Evolutionary conservation across 805 yeast species (phyloP), one percentile per base, ranked within the genome.

Genomic region (Komagataella populi): DNA sequence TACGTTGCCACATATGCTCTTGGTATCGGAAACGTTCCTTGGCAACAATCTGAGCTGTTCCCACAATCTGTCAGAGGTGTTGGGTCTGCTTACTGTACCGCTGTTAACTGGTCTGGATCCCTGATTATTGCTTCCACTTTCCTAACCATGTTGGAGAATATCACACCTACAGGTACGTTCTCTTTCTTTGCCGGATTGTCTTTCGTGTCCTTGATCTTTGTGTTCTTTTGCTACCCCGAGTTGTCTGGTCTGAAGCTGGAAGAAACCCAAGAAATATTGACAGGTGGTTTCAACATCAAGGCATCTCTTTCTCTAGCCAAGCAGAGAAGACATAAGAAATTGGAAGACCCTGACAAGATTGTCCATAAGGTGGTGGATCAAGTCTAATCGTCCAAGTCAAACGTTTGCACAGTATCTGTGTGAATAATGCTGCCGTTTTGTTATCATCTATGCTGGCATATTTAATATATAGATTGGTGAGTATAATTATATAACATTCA

Each of bases 21-120:
- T 57, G 98, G 98, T 58, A 87, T 90, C 58, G 99, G 99, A 69
- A 90, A 91, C 66, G 93, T 88, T 51, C 97, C 98, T 52, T 91
- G 99, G 99, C 96, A 91, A 64, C 97, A 93, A 63, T 84, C 91
- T 52, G 99, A 91, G 68, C 71, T 91, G 62, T 89, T 93, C 70
- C 93, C 97, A 43, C 96, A 90, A 73, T 78, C 81, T 55, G 96
- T 91, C 39, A 81, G 99, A 65, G 95, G 96, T 53, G 75, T 88
- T 48, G 98, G 98, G 54, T 82, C 89, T 7, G 87, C 96, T 53
- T 83, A 80, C 60, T 89, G 96, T 1, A 87, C 97, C 10, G 91
- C 93, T 14, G 82, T 90, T 47, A 91, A 91, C 70, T 91, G 99
- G 99, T 80, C 88, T 5, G 98, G 98, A 50, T 88, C 96, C 22